These are phyloP conservation scores for Diutina pseudorugosa DNA, from an alignment of 1,139 yeast species.

Conservation along the genomic window DNA sequence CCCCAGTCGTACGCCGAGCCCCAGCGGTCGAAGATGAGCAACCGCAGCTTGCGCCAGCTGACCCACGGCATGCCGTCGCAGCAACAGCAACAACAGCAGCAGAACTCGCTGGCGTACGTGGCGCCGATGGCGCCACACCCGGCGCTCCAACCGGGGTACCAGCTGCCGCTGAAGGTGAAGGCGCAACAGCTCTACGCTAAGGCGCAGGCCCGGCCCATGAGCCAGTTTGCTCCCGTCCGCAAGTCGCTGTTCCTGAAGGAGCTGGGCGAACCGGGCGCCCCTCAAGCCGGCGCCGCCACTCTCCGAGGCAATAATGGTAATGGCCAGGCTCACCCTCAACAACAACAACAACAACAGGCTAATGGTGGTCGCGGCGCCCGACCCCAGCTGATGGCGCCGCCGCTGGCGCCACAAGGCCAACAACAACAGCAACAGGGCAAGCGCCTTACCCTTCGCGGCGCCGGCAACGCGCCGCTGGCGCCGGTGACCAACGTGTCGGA, in stretches of 20 bases:
- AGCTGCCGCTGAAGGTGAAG: conserved; percentile 29
- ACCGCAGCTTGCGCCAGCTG: conserved; percentile 1
- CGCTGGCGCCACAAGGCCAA: too few relatives aligned
- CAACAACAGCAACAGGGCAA: conserved; percentile 5
- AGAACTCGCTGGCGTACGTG: conserved; percentile 5
- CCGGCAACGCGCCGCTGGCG: background rate
- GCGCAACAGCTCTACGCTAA: conserved; percentile 40
- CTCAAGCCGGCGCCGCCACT: background rate
- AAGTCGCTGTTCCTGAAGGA: conserved; percentile 35
- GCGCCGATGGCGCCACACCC: conserved; percentile 35
- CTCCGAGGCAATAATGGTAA: background rate
- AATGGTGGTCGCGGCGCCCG: background rate
- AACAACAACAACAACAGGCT: background rate
- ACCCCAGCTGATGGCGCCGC: too few relatives aligned
- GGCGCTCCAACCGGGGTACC: conserved; percentile 25
- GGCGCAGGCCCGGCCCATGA: conserved; percentile 32
- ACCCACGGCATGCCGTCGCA: background rate
- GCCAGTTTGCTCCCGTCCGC: conserved; percentile 26
- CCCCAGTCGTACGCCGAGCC: conserved; percentile 18
- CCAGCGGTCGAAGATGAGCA: background rate
- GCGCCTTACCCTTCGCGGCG: conserved; percentile 7
- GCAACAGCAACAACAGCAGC: background rate
- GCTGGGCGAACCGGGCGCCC: background rate
- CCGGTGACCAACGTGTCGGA: background rate
- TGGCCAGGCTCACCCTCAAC: background rate